These are phyloP conservation scores for Tuber magnatum DNA, from an alignment of 495 filamentous ascomycete species.

Conservation along the genomic window DNA sequence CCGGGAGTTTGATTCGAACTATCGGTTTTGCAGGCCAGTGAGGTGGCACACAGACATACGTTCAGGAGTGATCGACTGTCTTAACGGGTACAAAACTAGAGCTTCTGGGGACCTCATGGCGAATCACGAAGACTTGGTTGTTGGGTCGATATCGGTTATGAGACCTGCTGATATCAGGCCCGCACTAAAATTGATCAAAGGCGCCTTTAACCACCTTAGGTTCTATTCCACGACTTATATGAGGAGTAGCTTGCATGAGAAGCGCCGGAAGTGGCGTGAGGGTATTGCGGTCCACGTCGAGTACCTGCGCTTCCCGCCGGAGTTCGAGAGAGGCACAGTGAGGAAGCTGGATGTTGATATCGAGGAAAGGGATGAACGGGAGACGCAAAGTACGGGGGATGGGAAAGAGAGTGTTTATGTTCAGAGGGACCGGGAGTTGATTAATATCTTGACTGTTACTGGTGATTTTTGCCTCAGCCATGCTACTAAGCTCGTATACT, in stretches of 20 bases:
- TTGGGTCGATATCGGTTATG: slow-evolving; percentile 28
- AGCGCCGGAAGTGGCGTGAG: slow-evolving; percentile 2
- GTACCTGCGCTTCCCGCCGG: slow-evolving; percentile 25
- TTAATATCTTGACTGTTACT: slow-evolving; percentile 27
- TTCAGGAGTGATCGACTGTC: slow-evolving; percentile 22
- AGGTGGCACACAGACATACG: slow-evolving; percentile 24
- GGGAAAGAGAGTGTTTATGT: slow-evolving; percentile 9
- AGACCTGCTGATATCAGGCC: slow-evolving; percentile 21
- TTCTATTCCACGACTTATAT: slow-evolving; percentile 28
- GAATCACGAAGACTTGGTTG: slow-evolving; percentile 18
- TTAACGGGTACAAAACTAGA: slow-evolving; percentile 24
- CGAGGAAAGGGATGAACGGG: background rate
- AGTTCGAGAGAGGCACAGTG: slow-evolving; percentile 14
- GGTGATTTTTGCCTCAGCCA: slow-evolving; percentile 11
- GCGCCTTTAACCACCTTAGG: slow-evolving; percentile 17
- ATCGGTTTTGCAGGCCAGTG: slow-evolving; percentile 15
- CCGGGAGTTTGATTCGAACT: background rate
- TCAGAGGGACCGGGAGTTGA: slow-evolving; percentile 27
- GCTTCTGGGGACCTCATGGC: slow-evolving; percentile 17
- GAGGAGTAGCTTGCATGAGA: background rate
- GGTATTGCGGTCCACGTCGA: slow-evolving; percentile 25
- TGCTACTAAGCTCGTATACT: background rate
- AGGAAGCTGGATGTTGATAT: slow-evolving; percentile 21
- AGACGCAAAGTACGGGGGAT: background rate
- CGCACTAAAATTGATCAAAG: slow-evolving; percentile 23